Evolutionary conservation across 257 asterid genomes (phyloP), one percentile per base, ranked within the genome.

Genomic region (Craterostigma plantagineum): DNA sequence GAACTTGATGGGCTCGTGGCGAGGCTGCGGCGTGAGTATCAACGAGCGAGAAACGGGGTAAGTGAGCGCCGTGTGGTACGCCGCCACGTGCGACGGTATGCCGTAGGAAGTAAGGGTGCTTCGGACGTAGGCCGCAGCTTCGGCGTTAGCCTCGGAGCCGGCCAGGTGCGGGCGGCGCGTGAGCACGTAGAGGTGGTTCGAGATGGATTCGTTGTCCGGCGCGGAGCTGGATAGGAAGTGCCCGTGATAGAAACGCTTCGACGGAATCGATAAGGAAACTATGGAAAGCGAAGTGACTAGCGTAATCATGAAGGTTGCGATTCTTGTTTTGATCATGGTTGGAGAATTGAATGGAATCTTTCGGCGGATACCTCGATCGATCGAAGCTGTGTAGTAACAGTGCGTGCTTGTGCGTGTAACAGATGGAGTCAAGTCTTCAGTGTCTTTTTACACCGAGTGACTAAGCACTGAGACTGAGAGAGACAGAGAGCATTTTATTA

Each of bases 151-250:
- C 38, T 70, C 46, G 23, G 90, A 61, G 40, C 93, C 93, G 41
- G 93, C 85, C 43, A 72, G 63, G 55, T 84, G 96, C 18, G 96
- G 93, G 49, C 82, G 76, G 15, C 59, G 69, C 6, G 93, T 80
- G 45, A 84, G 71, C 39, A 33, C 48, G 51, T 58, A 66, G 7
- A 84, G 92, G 47, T 80, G 85, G 63, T 62, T 53, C 40, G 85
- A 70, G 64, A 80, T 64, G 38, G 96, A 70, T 33, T 64, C 57
- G 14, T 80, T 80, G 60, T 58, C 43, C 30, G 77, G 64, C 10
- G 47, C 30, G 11, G 79, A 57, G 16, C 59, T 46, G 34, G 95
- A 71, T 23, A 72, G 23, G 70, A 66, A 80, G 44, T 74, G 53
- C 34, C 85, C 52, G 70, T 80, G 96, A 61, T 74, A 77, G 61